Evolutionary conservation across 768 basidiomycete species (phyloP), one percentile per base, ranked within the genome.

Genomic region (Phaeotremella fagi): DNA sequence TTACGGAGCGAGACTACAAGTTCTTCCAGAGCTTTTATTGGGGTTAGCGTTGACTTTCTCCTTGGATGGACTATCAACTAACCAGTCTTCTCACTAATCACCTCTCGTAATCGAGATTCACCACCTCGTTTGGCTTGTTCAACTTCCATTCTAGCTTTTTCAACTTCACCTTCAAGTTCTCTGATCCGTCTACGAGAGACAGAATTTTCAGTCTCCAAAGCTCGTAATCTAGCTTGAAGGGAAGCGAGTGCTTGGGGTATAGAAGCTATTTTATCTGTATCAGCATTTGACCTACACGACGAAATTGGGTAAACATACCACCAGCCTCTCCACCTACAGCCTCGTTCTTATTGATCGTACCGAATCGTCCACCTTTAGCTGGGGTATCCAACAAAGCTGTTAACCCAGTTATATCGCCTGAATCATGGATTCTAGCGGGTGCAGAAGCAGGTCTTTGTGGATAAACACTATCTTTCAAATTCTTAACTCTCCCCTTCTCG

Each of bases 1-100:
- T 81, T 72, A 4, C 86, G 83, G 11, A 95, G 80, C 0, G 83
- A 84, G 2, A 78, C 71, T 47, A 92, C 85, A 4, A 94, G 77
- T 0, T 85, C 82, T 72, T 94, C 90, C 2, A 95, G 77, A 15
- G 87, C 90, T 92, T 45, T 23, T 16, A 26, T 20, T 33, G 31
- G 31, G 16, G 47, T 50, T 20, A 47, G 20, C 24, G 31, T 33
- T 27, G 35, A 22, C 41, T 9, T 25, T 29, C 24, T 11, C 1
- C 45, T 41, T 24, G 9, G 18, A 52, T 45, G 43, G 4, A 31
- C 24, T 24, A 31, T 23, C 18, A 23, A 18, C 62, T 59, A 37
- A 90, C 89, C 88, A 79, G 88, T 88, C 72, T 91, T 91, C 72
- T 91, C 89, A 56, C 88, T 85, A 0, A 92, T 86, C 3, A 82